A percentile compares a stretch with the other conserved stretches of the same genome.
phyloP scores from a whole-genome alignment of 345 rosid genomes.

The Theobroma cacao region DNA sequence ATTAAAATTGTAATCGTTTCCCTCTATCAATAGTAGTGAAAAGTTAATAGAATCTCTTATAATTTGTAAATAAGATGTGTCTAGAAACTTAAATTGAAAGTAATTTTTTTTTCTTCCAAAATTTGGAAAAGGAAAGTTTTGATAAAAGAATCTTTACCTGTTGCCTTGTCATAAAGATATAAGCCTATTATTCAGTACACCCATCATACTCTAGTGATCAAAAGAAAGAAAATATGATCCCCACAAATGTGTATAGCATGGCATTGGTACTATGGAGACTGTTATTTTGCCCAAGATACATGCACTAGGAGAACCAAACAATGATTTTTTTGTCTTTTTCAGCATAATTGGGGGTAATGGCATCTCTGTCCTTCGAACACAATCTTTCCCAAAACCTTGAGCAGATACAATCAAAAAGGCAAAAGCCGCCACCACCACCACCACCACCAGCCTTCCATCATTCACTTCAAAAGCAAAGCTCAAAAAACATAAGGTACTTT shows the following conservation, averaged over 20 bases:
- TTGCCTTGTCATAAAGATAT: too few species aligned
- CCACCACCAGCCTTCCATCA: not conserved
- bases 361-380: not conserved
- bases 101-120: too few species aligned
- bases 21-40: not conserved
- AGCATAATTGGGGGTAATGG: not conserved
- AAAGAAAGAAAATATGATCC: not conserved
- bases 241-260: not conserved
- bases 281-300: not conserved
- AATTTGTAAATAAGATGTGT: too few species aligned
- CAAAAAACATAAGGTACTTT: not conserved
- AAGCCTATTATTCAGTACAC: too few species aligned
- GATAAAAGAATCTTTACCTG: too few species aligned
- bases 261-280: not conserved
- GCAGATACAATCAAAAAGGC: not conserved
- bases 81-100: too few species aligned
- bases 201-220: too few species aligned
- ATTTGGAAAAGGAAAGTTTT: not conserved
- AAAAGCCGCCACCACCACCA: not conserved
- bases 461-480: not conserved
- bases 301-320: not conserved
- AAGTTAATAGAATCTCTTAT: not conserved
- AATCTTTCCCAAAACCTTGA: not conserved
- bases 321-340: not conserved
- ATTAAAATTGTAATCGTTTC: not conserved